Conservation (phyloP, 2,329 filamentous ascomycete genomes). For the Botrytis pseudocinerea region DNA sequence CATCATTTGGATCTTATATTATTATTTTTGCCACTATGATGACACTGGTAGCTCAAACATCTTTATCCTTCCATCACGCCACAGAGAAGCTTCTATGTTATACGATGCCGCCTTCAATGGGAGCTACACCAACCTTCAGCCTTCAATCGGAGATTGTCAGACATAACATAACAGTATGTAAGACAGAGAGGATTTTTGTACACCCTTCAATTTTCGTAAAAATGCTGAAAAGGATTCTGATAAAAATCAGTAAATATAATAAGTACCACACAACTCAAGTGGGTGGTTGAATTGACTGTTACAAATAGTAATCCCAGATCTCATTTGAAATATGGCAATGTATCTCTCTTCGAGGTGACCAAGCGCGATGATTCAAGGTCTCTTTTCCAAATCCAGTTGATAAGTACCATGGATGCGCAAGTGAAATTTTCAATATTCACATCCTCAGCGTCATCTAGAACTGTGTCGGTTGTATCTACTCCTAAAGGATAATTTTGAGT, state of each 20-base stretch:
- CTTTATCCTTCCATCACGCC: background rate
- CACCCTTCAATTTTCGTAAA: background rate
- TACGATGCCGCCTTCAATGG: background rate
- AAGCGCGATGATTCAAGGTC: background rate
- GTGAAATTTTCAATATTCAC: background rate
- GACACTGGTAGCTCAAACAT: background rate
- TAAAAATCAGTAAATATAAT: background rate
- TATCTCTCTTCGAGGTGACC: background rate
- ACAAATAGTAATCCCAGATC: background rate
- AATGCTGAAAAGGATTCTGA: background rate
- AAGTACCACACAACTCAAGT: background rate
- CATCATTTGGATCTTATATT: background rate
- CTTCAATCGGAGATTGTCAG: background rate
- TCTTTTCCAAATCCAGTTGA: background rate
- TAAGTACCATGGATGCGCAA: background rate
- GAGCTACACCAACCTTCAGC: background rate
- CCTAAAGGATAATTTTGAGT: background rate
- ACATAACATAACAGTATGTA: background rate
- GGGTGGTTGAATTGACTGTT: accelerated
- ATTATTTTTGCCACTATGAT: background rate
- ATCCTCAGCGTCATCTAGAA: background rate
- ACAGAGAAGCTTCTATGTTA: background rate
- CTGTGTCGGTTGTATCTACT: no score
- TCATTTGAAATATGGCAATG: background rate
- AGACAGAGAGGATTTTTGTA: background rate